Conservation (phyloP, 1,284 basidiomycete species). For the Naganishia cerealis region DNA sequence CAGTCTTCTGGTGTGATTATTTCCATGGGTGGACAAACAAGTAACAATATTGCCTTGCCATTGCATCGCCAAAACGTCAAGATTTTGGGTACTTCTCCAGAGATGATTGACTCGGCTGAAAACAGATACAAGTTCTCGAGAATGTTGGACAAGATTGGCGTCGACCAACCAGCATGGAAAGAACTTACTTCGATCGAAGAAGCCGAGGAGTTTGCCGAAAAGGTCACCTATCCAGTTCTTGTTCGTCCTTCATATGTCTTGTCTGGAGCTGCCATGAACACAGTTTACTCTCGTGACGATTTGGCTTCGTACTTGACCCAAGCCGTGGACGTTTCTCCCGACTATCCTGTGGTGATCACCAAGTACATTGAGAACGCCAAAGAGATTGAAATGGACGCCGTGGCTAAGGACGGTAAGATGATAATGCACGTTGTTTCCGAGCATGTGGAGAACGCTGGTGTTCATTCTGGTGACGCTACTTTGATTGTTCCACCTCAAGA, state of each 20-base stretch:
- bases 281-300: conserved; percentile 90
- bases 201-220: conserved; percentile 81
- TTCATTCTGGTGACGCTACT: conserved; percentile 97
- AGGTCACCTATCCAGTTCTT: conserved; percentile 90
- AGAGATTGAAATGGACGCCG: conserved; percentile 99
- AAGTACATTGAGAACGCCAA: conserved; percentile 99
- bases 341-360: conserved; percentile 96
- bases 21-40: conserved; percentile 97
- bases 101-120: conserved; percentile 99
- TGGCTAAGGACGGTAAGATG: conserved; percentile 94
- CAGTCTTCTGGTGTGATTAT: conserved; percentile 86
- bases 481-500: conserved; percentile 97
- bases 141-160: conserved; percentile 92
- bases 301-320: conserved; percentile 87
- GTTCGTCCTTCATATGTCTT: conserved; percentile 97
- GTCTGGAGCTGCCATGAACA: conserved; percentile 98
- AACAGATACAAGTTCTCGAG: conserved; percentile 99
- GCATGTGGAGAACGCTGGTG: conserved; percentile 99
- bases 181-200: conserved; percentile 89
- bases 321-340: conserved; percentile 93
- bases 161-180: conserved; percentile 97
- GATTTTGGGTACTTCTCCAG: conserved; percentile 96
- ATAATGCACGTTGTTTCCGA: conserved; percentile 99
- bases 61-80: conserved; percentile 94
- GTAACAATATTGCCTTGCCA: conserved; percentile 95